Evolutionary conservation across 495 filamentous ascomycete genomes (phyloP), one percentile per base, ranked within the genome.

Genomic region (Rostrohypoxylon terebratum): DNA sequence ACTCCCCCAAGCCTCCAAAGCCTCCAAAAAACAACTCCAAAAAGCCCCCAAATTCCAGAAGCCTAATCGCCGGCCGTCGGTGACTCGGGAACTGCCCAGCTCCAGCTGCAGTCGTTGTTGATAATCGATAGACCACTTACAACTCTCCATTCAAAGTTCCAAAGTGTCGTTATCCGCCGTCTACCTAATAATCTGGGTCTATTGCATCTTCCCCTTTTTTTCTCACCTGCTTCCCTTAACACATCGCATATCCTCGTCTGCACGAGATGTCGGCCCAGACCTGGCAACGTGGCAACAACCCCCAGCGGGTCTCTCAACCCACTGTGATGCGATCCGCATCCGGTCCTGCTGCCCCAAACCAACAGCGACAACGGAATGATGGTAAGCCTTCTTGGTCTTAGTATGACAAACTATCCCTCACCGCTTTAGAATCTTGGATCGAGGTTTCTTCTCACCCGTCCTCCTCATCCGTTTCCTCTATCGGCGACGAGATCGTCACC

Each of bases 401-500:
- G 31, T 6, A n/a, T 59, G 16, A 53, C 36, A 28, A 65, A 42
- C 65, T 40, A 34, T 64, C 21, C 38, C 74, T 78, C 60, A 77
- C 71, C 66, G 28, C 53, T 40, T 54, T 87, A 94, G 96, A 98
- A 81, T 98, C 95, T 1, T 99, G 96, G 96, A 90, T 99, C 77
- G 96, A 99, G 79, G 89, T 99, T 63, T 87, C 92, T 50, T 98
- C 96, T 1, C 93, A 96, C 65, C 93, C 95, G 20, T 97, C 94
- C 1, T 88, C 87, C 13, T 95, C 94, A 9, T 97, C 96, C 13
- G 83, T 96, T n/a, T 97, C 94, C 11, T 97, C 93, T 18, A 90
- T 91, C 57, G 91, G 86, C 66, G 94, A 97, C 59, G 94, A 97
- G 63, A 92, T 97, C 72, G 91, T 96, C 59, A 94, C 92, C 13